Evolutionary conservation across 169 alveolate genomes (phyloP).

Genomic region (Babesia sp.): DNA sequence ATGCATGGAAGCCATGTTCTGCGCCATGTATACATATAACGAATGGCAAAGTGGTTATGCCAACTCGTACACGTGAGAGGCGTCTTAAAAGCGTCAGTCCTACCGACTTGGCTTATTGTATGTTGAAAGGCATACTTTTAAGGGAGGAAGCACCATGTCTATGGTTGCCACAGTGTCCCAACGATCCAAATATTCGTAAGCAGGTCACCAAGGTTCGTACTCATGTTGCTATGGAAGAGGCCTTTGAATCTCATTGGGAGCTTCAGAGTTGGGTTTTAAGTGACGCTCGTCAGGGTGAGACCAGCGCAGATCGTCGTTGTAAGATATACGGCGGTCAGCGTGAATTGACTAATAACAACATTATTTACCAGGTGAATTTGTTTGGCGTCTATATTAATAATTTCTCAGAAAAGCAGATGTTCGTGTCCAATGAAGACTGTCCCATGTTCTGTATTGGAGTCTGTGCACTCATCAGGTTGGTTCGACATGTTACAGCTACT

Average conservation of each 20-base stretch:
- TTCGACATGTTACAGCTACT: conserved; percentile 26
- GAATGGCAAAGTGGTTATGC: not conserved
- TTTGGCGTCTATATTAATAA: not conserved
- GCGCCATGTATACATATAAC: conserved; percentile 2
- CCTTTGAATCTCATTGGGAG: conserved; percentile 3
- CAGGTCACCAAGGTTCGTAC: not conserved
- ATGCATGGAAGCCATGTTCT: conserved; percentile 27
- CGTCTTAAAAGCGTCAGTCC: not conserved
- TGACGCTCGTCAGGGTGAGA: conserved; percentile 12
- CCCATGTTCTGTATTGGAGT: conserved; percentile 53
- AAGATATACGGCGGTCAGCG: conserved; percentile 51
- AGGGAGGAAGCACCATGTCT: conserved; percentile 19
- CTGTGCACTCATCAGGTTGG: conserved; percentile 45
- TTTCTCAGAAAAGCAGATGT: conserved; percentile 47
- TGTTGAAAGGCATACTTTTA: not conserved
- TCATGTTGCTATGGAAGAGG: conserved; percentile 25
- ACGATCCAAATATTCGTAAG: not conserved
- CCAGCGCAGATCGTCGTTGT: conserved; percentile 8
- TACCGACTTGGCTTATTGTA: not conserved
- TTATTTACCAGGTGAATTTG: conserved; percentile 50
- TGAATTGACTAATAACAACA: conserved; percentile 40
- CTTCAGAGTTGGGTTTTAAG: conserved; percentile 25
- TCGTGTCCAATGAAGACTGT: conserved; percentile 39
- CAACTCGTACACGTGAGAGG: conserved; percentile 4
- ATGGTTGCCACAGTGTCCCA: conserved; percentile 56